A percentile compares a stretch with the other conserved stretches of the same genome.
Conservation (phyloP, 768 basidiomycete genomes). For the Pleurotus djamor region DNA sequence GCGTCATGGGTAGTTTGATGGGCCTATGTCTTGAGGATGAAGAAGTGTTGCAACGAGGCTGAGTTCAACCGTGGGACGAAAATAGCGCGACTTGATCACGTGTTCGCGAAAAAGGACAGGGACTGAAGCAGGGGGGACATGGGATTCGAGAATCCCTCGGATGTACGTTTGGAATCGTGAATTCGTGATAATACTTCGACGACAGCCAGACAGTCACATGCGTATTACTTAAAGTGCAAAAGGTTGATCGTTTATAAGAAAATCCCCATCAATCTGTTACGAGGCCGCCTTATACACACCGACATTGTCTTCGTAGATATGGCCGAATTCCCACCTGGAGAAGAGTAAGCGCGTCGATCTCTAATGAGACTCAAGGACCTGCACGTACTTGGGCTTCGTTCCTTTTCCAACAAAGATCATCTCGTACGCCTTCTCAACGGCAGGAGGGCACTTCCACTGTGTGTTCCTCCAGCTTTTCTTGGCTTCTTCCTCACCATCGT, state of each 20-base stretch:
- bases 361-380: background rate
- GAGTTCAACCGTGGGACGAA: background rate
- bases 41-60: background rate
- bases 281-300: background rate
- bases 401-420: slow-evolving; percentile 5
- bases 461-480: background rate
- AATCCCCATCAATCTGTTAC: no score
- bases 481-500: background rate
- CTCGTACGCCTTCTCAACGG: slow-evolving; percentile 5
- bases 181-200: no score
- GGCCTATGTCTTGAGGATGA: background rate
- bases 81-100: no score
- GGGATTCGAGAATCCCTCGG: no score
- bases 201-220: no score
- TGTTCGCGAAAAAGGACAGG: no score
- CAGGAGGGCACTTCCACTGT: slow-evolving; percentile 4
- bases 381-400: background rate
- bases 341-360: background rate
- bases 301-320: slow-evolving; percentile 1
- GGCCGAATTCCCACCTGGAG: slow-evolving; percentile 2
- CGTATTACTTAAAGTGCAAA: no score
- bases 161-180: no score
- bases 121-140: no score
- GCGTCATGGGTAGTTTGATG: background rate
- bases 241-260: no score